Base-by-base conservation (phyloP, 2,329 filamentous ascomycete genomes). In the Cladophialophora exuberans region DNA sequence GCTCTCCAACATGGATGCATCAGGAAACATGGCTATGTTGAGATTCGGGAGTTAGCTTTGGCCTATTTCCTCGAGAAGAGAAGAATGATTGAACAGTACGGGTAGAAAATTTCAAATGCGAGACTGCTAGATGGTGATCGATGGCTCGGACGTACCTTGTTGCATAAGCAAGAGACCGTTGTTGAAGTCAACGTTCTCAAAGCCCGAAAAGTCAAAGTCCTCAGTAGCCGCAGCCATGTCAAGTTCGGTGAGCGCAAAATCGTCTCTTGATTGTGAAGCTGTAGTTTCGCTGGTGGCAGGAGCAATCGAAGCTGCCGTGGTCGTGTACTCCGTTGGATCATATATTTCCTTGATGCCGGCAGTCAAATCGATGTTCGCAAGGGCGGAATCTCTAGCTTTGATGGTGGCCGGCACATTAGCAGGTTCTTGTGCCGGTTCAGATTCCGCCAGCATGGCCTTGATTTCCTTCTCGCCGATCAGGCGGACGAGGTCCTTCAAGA, bases 381-480 rank as follows among this genome's bases (percentile, higher is more conserved):
- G 18, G 17, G 18, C 25, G 11, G 17, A 11, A 11, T 31, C 17
- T 17, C 30, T 39, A n/a, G 9, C 9, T 35, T 17, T 5, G 17
- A 11, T 42, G 11, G 20, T 18, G 2, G 31, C 38, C 1, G 45
- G 18, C 31, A 17, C 20, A 4, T 15, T 39, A 3, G 38, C 13
- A 20, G 26, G n/a, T n/a, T 33, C 41, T 26, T 50, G 52, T 1
- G 51, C n/a, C 13, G 20, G 18, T 13, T 53, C 54, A 1, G 57
- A 47, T 35, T 39, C 56, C n/a, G 56, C 36, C n/a, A 62, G 43
- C 54, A 62, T 62, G 17, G 52, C 54, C 6, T 62, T 52, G 33
- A 56, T 60, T 26, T 62, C 60, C 42, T 56, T 62, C 17, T 62
- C 51, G 2, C 56, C 39, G 26, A 61, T 58, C 35, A 62, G 33